phyloP scores from a whole-genome alignment of 768 basidiomycete species.

The Heimioporus sp. region DNA sequence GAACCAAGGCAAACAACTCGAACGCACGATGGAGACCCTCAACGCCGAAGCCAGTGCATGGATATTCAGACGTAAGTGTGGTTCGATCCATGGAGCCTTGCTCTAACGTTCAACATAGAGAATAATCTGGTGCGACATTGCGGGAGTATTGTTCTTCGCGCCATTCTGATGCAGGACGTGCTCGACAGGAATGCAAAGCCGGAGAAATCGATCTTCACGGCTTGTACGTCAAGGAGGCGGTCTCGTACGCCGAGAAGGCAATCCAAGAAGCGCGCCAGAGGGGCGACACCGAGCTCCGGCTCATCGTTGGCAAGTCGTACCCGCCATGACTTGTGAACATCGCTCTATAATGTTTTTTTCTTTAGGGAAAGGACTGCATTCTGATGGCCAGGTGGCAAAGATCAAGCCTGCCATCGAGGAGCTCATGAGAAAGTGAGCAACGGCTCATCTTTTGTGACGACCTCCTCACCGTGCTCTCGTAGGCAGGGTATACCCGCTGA shows the following conservation, averaged over 20 bases:
- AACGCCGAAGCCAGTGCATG: conserved; percentile 83
- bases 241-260: conserved; percentile 67
- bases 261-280: conserved; percentile 62
- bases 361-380: conserved; percentile 86
- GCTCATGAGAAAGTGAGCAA: conserved; percentile 71
- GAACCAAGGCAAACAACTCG: conserved; percentile 76
- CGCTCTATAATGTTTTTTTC: background rate
- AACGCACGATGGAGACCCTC: conserved; percentile 70
- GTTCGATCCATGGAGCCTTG: background rate
- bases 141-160: background rate
- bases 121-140: conserved; percentile 61
- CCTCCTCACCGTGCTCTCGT: conserved; percentile 1
- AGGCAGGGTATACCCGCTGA: conserved; percentile 74
- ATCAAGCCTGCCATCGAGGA: conserved; percentile 91
- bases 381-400: conserved; percentile 71
- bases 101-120: conserved; percentile 39
- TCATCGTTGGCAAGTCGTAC: conserved; percentile 76
- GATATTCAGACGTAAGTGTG: conserved; percentile 68
- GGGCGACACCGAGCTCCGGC: conserved; percentile 61
- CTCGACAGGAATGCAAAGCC: conserved; percentile 55
- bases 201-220: conserved; percentile 91
- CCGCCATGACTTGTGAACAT: background rate
- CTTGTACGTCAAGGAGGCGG: conserved; percentile 90
- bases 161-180: background rate
- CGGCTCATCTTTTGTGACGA: background rate